A percentile compares a stretch with the other conserved stretches of the same genome.
These are phyloP conservation scores for Cryptococcus sp. DNA, from an alignment of 1,284 basidiomycete genomes.

Conservation along the genomic window DNA sequence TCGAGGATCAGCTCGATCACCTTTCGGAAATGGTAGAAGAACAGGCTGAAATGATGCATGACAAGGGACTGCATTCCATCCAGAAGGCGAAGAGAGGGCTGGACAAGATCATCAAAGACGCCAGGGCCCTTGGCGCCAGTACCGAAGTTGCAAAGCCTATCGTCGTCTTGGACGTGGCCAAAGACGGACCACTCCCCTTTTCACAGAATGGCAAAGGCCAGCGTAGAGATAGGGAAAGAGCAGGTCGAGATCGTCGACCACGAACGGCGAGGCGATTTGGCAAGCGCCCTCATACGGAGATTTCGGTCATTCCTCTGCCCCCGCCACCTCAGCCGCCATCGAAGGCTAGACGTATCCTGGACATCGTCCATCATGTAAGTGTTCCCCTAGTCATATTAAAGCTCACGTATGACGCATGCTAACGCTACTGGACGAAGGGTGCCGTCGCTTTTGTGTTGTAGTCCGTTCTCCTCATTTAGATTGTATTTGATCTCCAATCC, in stretches of 20 bases:
- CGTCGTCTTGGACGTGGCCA: constrained; percentile 3
- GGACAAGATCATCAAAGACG: constrained; percentile 24
- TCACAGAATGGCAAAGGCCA: constrained; percentile 3
- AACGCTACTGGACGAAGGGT: not conserved
- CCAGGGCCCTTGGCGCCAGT: constrained; percentile 8
- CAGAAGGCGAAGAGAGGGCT: constrained; percentile 29
- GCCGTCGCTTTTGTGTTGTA: not conserved
- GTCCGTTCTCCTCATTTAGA: not conserved
- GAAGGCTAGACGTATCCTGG: constrained; percentile 14
- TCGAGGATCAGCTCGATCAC: constrained; percentile 16
- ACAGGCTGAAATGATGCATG: constrained; percentile 19
- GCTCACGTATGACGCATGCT: not conserved
- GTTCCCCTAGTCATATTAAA: not conserved
- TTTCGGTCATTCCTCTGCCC: too few relatives aligned
- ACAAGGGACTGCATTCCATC: constrained; percentile 23
- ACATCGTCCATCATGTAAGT: constrained; percentile 27
- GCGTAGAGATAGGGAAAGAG: not conserved
- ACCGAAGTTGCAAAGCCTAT: not conserved
- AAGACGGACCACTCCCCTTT: constrained; percentile 19
- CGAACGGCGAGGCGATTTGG: not conserved
- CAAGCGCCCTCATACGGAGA: too few relatives aligned
- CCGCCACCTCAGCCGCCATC: constrained; percentile 9
- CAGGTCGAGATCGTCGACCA: not conserved
- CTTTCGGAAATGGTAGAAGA: constrained; percentile 12
- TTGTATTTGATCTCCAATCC: not conserved